Conservation (phyloP, 352 stramenopile genomes). For the Plasmopara muralis region DNA sequence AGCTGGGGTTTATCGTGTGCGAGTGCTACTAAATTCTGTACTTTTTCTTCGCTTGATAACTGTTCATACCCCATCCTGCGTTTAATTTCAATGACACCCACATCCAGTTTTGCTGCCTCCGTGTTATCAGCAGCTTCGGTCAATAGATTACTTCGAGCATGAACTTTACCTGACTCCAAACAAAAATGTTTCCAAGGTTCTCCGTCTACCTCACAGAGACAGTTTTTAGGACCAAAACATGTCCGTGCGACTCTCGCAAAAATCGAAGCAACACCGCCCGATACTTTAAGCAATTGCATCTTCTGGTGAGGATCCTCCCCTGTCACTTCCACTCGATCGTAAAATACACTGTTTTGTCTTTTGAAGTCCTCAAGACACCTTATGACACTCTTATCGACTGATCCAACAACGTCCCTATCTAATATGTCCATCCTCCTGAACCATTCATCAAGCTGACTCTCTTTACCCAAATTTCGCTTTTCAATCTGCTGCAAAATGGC, state of each 20-base stretch:
- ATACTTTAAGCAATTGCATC: constrained; percentile 21
- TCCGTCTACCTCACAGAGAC: constrained; percentile 41
- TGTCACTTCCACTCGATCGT: constrained; percentile 39
- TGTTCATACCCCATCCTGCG: constrained; percentile 54
- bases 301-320: constrained; percentile 55
- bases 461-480: constrained; percentile 26
- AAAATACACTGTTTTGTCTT: constrained; percentile 33
- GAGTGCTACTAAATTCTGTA: constrained; percentile 14
- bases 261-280: constrained; percentile 5
- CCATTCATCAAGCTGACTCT: constrained; percentile 33
- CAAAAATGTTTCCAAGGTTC: constrained; percentile 48
- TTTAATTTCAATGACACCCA: constrained; percentile 61
- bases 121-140: neutral
- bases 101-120: constrained; percentile 11
- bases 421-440: constrained; percentile 57
- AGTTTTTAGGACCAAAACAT: constrained; percentile 40
- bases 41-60: constrained; percentile 12
- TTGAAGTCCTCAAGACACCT: constrained; percentile 38
- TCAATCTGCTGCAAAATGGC: constrained; percentile 46
- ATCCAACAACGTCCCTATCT: constrained; percentile 49
- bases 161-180: constrained; percentile 19
- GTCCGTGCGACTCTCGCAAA: constrained; percentile 20
- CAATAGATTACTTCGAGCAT: neutral
- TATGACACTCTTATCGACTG: constrained; percentile 45
- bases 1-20: constrained; percentile 28